Base-by-base conservation (phyloP, 2,329 filamentous ascomycete species). In the Zymoseptoria brevis region DNA sequence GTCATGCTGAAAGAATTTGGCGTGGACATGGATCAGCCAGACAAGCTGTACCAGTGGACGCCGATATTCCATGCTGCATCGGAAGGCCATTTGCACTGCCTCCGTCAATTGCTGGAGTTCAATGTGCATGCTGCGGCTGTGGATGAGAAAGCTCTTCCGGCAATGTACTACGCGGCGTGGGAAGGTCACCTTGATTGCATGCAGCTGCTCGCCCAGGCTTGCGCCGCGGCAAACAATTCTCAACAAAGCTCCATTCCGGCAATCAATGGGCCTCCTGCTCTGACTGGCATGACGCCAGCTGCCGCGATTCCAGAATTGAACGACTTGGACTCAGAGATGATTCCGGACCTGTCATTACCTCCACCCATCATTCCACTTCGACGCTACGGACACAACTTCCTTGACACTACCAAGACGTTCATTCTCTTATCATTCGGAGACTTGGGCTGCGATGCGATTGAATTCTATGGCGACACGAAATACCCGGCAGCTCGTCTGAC, bases 151-250 rank as follows among this genome's bases (percentile, higher is more conserved):
- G 87, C 86, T 16, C 81, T 97, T 3, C 90, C 92, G 1, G 92
- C 94, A 26, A 91, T 97, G 86, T 99, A 99, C 75, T 99, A 99
- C 74, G 94, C 94, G 13, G 93, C 91, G 0, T 99, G 94, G 94
- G 94, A 99, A 76, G 94, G 94, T 0, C 90, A 97, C 71, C 77
- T 97, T 57, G 88, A 93, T 69, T 97, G 94, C 76, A 96, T 99
- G 89, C 87, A 87, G 69, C 81, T 96, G 7, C 83, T 99, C 30
- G 86, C 86, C 4, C 84, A 86, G 1, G 75, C 76, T 22, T 72
- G 69, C 50, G 64, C 66, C 45, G 63, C 57, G 13, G 60, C 63
- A 13, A 68, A 71, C 6, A 70, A 22, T 65, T 61, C 19, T 62
- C 66, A 54, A 70, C 26, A 7, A 45, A 2, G 13, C 13, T 6